Evolutionary conservation across 1,284 basidiomycete genomes (phyloP), one percentile per base, ranked within the genome.

Genomic region (Irpex sp.): DNA sequence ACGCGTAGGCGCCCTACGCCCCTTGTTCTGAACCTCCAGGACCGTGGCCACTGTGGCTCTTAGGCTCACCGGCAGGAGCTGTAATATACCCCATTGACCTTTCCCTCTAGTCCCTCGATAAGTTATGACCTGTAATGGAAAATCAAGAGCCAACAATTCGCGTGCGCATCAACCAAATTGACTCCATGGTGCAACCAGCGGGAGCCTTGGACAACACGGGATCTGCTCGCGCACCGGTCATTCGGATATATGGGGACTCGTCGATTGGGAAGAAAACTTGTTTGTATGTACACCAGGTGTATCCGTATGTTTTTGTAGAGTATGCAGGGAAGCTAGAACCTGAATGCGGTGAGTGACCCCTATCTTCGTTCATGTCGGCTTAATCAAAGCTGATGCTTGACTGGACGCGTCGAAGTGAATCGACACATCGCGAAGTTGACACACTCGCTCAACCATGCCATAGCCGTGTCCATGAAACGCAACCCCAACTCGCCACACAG

Each of bases 201-300:
- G 88, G 87, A 26, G 71, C 77, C 46, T 81, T 92, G 55, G 87
- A 94, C 74, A 84, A 90, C 62, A 77, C 85, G 13, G 71, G 79
- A 21, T 81, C 92, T 19, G 81, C 81, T 9, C 80, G 79, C 35
- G 87, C 91, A 15, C 96, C 96, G 11, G 83, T 95, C 3, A 81
- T 98, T 59, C 84, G 95, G 59, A 89, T 98, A 61, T 98, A 90
- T 75, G 97, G 97, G 15, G 81, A 88, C 15, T 93, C 94, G 1
- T 92, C 93, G 0, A 74, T 78, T 1, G 92, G 94, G 2, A 81
- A 87, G 72, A 92, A 90, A 70, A 86, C 93, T 43, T 97, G 95
- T 72, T 81, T 95, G 8, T 92, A 98, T 78, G 79, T 98, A 26
- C 97, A 98, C 76, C 88, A 94, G 84, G 92, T 87, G 43, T 93